These are phyloP conservation scores for Aspergillus phoenicis DNA, from an alignment of 2,329 filamentous ascomycete species.

Conservation along the genomic window DNA sequence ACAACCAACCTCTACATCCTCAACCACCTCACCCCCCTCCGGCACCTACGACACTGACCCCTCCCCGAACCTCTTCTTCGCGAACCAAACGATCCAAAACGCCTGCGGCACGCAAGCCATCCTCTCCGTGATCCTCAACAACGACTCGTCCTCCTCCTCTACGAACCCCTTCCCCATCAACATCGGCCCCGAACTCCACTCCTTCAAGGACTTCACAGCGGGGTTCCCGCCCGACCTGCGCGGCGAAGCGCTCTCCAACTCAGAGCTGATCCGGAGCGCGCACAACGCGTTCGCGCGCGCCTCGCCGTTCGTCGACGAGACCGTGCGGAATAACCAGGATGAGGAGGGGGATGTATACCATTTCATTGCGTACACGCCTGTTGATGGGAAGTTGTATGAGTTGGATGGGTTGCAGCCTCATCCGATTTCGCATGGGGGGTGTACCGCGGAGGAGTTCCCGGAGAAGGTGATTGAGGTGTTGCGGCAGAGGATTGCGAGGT, in stretches of 20 bases:
- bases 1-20: slow-evolving; percentile 59
- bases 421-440: slow-evolving; percentile 84
- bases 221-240: slow-evolving; percentile 76
- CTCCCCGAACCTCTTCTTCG: slow-evolving; percentile 83
- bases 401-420: slow-evolving; percentile 91
- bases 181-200: slow-evolving; percentile 69
- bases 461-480: slow-evolving; percentile 83
- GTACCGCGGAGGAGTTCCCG: slow-evolving; percentile 71
- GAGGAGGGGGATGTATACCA: slow-evolving; percentile 94
- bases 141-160: slow-evolving; percentile 48
- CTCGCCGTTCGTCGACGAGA: slow-evolving; percentile 92
- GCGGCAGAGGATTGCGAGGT: slow-evolving; percentile 78
- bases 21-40: slow-evolving; percentile 69
- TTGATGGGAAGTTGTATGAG: slow-evolving; percentile 83
- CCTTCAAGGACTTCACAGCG: slow-evolving; percentile 87
- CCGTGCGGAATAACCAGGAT: slow-evolving; percentile 68
- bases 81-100: slow-evolving; percentile 96
- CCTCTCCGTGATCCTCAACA: slow-evolving; percentile 87
- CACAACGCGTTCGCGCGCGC: slow-evolving; percentile 90
- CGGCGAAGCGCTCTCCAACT: slow-evolving; percentile 72
- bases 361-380: slow-evolving; percentile 90
- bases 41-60: slow-evolving; percentile 78
- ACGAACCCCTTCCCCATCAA: slow-evolving; percentile 53
- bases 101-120: slow-evolving; percentile 96
- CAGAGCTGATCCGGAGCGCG: slow-evolving; percentile 70